phyloP scores from a whole-genome alignment of 176 grass and related monocot genomes.

The Tillandsia fasciculata region DNA sequence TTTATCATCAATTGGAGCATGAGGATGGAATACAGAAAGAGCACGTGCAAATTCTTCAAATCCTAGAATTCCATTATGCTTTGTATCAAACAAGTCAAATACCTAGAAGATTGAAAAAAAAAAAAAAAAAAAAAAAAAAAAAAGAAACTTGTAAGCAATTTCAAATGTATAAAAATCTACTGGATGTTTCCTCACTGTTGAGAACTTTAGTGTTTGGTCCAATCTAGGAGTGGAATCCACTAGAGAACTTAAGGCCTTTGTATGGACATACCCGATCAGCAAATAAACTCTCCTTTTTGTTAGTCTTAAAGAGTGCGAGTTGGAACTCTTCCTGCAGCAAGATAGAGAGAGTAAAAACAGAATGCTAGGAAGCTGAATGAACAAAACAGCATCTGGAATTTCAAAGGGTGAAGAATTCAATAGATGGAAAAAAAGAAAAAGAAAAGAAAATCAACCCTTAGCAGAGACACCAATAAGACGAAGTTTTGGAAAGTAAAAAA shows the following conservation, averaged over 20 bases:
- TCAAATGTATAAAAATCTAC: no score
- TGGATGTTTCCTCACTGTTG: no score
- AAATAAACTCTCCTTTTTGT: slow-evolving; percentile 89
- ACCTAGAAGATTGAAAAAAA: slow-evolving; percentile 16
- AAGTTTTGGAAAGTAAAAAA: no score
- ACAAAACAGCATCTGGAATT: not conserved
- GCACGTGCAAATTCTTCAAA: slow-evolving; percentile 49
- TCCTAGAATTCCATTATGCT: slow-evolving; percentile 35
- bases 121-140: not conserved
- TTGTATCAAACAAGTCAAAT: slow-evolving; percentile 47
- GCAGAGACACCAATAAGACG: no score
- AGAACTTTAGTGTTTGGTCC: no score
- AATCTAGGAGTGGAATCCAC: no score
- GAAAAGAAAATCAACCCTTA: no score
- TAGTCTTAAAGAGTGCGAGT: slow-evolving; percentile 91
- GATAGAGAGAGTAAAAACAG: not conserved
- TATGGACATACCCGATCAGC: slow-evolving; percentile 63
- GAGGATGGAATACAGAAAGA: slow-evolving; percentile 38
- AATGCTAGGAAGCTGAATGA: not conserved
- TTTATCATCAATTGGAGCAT: slow-evolving; percentile 35
- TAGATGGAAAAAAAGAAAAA: not conserved
- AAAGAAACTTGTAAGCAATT: not conserved
- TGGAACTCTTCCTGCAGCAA: slow-evolving; percentile 88
- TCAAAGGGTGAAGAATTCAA: not conserved
- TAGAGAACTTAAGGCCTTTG: not conserved